These are phyloP conservation scores for Cylindrodendrum hubeiense DNA, from an alignment of 2,329 filamentous ascomycete species.

Conservation along the genomic window DNA sequence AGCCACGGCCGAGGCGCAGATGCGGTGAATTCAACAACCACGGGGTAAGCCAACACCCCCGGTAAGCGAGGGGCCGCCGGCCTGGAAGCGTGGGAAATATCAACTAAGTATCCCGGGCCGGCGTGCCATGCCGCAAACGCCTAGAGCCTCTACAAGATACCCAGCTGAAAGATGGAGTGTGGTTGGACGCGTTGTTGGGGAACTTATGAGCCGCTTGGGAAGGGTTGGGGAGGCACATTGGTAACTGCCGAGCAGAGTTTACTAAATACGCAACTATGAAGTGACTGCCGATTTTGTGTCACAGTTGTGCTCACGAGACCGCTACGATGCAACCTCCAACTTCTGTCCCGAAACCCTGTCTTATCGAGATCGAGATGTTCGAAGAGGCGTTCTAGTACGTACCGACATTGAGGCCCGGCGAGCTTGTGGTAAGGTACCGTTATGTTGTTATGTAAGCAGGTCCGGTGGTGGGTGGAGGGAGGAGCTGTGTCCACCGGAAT, in stretches of 20 bases:
- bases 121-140: not conserved
- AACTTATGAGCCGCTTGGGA: not conserved
- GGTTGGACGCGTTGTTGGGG: not conserved
- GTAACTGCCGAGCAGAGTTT: conserved; percentile 1
- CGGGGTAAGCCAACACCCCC: conserved; percentile 10
- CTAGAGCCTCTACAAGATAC: not conserved
- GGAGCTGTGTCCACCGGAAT: conserved; percentile 27
- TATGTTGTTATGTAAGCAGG: conserved; percentile 36
- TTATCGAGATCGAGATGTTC: conserved; percentile 12
- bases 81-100: conserved; percentile 6
- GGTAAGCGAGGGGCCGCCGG: conserved; percentile 1
- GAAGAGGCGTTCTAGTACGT: conserved; percentile 2
- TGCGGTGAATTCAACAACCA: conserved; percentile 26
- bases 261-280: not conserved
- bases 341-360: not conserved
- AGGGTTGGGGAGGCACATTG: not conserved
- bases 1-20: conserved; percentile 4
- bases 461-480: not conserved
- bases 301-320: not conserved
- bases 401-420: not conserved
- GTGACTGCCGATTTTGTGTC: not conserved
- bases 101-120: conserved; percentile 2
- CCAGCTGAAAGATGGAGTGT: not conserved
- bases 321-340: conserved; percentile 1
- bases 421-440: not conserved